Base-by-base conservation (phyloP, 2,329 filamentous ascomycete species). In the Fusarium sp. region DNA sequence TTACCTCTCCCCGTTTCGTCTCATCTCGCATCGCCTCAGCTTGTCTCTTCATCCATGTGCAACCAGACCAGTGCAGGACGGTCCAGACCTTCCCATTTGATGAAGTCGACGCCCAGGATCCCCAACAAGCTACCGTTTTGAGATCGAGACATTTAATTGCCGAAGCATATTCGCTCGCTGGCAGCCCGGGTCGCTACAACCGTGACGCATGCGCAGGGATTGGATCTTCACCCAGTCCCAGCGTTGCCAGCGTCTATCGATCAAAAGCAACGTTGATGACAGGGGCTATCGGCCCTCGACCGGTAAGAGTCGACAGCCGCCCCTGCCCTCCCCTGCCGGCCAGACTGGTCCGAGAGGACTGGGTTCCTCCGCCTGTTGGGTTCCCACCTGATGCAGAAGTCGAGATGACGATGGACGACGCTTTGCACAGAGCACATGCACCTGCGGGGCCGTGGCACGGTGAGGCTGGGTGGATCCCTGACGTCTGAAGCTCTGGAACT, bases 391-490 rank as follows among this genome's bases (percentile, higher is more conserved):
- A 69, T 67, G 68, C 60, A 68, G 66, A 76, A 73, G 66, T 77
- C 65, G 67, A 77, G 73, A 73, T 76, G 73, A 75, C 66, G 74
- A 78, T 76, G 68, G 66, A 67, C 59, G 66, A 68, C 59, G 60
- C 70, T 78, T 71, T 64, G 59, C 59, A 64, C 63, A 67, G 65
- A 76, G 70, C 72, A 76, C 72, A 77, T 72, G 68, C 72, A 39
- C 72, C 72, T 74, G 73, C 68, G 74, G 76, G 76, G 71, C 76
- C 68, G 72, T 76, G 69, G 76, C 75, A 77, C 75, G 73, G 73
- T 72, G 76, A 78, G 68, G 75, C 75, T 71, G 59, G 71, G 76
- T 78, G 76, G 76, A 76, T 76, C 76, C 70, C 67, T 77, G 66
- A 72, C 70, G 71, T 73, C 71, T 68, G 52, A 68, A 76, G 75